Percentiles rank a stretch among this genome's conserved stretches.
Conservation (phyloP, 169 alveolate genomes). For the Plasmodium chabaudi region DNA sequence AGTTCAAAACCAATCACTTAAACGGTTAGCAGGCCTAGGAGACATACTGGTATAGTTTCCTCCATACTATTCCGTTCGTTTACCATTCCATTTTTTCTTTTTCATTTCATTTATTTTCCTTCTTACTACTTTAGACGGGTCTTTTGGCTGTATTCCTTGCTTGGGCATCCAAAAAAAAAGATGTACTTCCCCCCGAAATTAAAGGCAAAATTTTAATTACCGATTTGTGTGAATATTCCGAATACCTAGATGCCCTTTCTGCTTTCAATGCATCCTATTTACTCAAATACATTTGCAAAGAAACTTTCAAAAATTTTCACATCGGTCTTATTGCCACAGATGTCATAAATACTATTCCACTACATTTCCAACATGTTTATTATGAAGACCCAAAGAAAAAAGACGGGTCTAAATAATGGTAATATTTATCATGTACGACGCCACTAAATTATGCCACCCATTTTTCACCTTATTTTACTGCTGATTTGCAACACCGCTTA, state of each 20-base stretch:
- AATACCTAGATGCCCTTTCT: slow-evolving; percentile 65
- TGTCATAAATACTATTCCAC: slow-evolving; percentile 75
- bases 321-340: slow-evolving; percentile 80
- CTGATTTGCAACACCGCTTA: too few relatives aligned
- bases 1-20: slow-evolving; percentile 18
- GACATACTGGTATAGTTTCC: slow-evolving; percentile 23
- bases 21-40: slow-evolving; percentile 48
- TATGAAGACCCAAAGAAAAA: not conserved
- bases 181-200: slow-evolving; percentile 83
- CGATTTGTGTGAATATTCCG: slow-evolving; percentile 78
- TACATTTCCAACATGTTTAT: slow-evolving; percentile 55
- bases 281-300: slow-evolving; percentile 71
- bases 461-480: too few relatives aligned
- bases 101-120: not conserved
- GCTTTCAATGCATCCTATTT: slow-evolving; percentile 75
- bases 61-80: not conserved
- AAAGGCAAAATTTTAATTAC: slow-evolving; percentile 90
- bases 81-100: not conserved
- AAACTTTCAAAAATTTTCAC: slow-evolving; percentile 61
- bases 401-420: too few relatives aligned
- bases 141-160: slow-evolving; percentile 82
- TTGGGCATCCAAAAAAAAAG: slow-evolving; percentile 87
- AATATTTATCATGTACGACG: too few relatives aligned
- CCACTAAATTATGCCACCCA: too few relatives aligned
- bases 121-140: slow-evolving; percentile 84